Evolutionary conservation across 805 yeast genomes (phyloP), one percentile per base, ranked within the genome.

Genomic region (Torulaspora gathmanii): DNA sequence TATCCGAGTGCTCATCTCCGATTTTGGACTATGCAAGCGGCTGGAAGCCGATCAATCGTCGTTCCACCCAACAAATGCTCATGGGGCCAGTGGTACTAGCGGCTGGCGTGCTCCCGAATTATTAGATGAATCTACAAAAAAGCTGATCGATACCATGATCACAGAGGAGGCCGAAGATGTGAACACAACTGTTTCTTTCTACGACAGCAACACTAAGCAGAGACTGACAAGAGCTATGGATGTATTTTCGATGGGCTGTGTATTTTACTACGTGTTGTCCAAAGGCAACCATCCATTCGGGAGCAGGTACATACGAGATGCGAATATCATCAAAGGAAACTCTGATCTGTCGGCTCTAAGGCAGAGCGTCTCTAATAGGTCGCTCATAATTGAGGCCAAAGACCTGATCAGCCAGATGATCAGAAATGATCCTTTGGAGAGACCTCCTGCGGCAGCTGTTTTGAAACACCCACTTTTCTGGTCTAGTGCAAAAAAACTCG

Each of bases 61-160:
- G 1, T 91, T 91, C 64, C 76, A 31, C 19, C 34, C 91, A 50
- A 95, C 96, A 0, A 91, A 96, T 0, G 47, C 52, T 12, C 83
- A 93, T 0, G 82, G 88, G 57, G 95, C 95, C 15, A 95, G 97
- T 0, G 99, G 99, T 1, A 93, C 99, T 0, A 79, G 93, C 3
- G 99, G 99, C 3, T 93, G 99, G 99, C 77, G 97, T 55, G 98
- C 99, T 0, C 99, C 99, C 0, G 99, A 93, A 58, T 64, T 87
- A 27, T 66, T 87, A 29, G 59, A 57, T 35, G 59, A 52, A 1
- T 49, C 61, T 7, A 48, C 50, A 12, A 39, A 50, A 37, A 36
- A 45, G 29, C 39, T 49, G 12, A 37, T 45, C 25, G 49, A 49
- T n/a, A 39, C 45, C 12, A 45, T 49, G 28, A 23, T 44, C 25